Evolutionary conservation across 345 rosid genomes (phyloP), one percentile per base, ranked within the genome.

Genomic region (Gossypium anomalum): DNA sequence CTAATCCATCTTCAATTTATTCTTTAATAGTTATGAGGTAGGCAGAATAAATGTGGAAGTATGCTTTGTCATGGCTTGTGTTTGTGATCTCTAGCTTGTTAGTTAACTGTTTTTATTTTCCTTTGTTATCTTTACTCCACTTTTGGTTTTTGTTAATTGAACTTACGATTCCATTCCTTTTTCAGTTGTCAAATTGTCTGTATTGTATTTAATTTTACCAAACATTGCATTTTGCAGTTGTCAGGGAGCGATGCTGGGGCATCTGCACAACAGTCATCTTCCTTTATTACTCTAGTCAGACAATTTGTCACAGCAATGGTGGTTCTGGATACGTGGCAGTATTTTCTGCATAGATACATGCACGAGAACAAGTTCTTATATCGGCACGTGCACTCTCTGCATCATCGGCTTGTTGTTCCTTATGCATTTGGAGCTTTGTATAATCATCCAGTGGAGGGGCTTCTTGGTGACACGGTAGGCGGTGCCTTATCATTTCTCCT

Each of bases 381-480:
- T 80, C 87, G 83, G 59, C 97, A 90, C 55, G 80, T 92, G 73
- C 97, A 92, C 80, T 92, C 95, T 51, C 90, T 78, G 59, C 97
- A 92, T 76, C 97, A 92, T 65, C 93, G 93, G 20, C 95, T 92
- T 17, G 80, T 92, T 15, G 95, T 90, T n/a, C 97, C 97, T 13
- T 90, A 92, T 52, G 90, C 97, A 2, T 92, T 84, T 78, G 97
- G 97, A 44, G 97, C 97, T 56, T 79, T 92, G 14, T 90, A 88
- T 85, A 90, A 90, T 78, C 95, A 90, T 72, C 97, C 97, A 0
- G 11, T 87, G 62, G 97, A 92, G 82, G 95, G 97, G 27, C 93
- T 92, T 62, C 84, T 92, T 27, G 80, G 85, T 8, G 97, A 92
- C 78, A 92, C 97, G 11, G 13, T 92, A 23, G 96, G 97, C 1